Evolutionary conservation across 192 early-diverging fungal species (phyloP).

Genomic region (Chytriomyces confervae): DNA sequence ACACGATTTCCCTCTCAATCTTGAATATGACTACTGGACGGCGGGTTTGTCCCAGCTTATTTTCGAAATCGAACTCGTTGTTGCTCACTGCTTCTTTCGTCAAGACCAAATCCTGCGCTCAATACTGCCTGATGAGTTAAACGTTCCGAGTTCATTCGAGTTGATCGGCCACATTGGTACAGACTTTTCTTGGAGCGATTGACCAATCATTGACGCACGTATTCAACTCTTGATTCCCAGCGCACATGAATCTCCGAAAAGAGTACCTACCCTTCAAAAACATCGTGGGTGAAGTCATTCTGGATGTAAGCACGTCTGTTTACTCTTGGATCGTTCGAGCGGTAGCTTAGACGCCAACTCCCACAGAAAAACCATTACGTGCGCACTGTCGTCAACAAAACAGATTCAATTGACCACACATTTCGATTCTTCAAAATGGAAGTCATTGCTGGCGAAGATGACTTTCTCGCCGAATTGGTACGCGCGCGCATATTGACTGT

Average conservation of each 20-base stretch:
- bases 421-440: slow-evolving; percentile 99
- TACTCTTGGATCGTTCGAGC: not conserved
- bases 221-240: slow-evolving; percentile 38
- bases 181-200: not conserved
- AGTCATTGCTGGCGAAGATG: slow-evolving; percentile 84
- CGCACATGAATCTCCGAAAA: slow-evolving; percentile 95
- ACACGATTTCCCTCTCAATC: slow-evolving; percentile 53
- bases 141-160: slow-evolving; percentile 79
- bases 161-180: slow-evolving; percentile 82
- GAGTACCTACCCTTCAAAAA: slow-evolving; percentile 87
- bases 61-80: not conserved
- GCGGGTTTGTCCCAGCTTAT: slow-evolving; percentile 55
- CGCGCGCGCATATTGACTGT: not conserved
- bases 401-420: slow-evolving; percentile 90
- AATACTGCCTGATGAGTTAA: slow-evolving; percentile 79
- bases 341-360: not conserved
- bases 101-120: slow-evolving; percentile 88
- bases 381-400: slow-evolving; percentile 95
- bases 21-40: slow-evolving; percentile 90
- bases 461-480: slow-evolving; percentile 88
- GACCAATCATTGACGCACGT: not conserved
- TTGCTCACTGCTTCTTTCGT: not conserved
- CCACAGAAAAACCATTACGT: slow-evolving; percentile 85
- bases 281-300: slow-evolving; percentile 92
- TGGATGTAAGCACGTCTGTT: slow-evolving; percentile 73